These are phyloP conservation scores for Amoebophrya sp. DNA, from an alignment of 169 alveolate genomes.

Conservation along the genomic window DNA sequence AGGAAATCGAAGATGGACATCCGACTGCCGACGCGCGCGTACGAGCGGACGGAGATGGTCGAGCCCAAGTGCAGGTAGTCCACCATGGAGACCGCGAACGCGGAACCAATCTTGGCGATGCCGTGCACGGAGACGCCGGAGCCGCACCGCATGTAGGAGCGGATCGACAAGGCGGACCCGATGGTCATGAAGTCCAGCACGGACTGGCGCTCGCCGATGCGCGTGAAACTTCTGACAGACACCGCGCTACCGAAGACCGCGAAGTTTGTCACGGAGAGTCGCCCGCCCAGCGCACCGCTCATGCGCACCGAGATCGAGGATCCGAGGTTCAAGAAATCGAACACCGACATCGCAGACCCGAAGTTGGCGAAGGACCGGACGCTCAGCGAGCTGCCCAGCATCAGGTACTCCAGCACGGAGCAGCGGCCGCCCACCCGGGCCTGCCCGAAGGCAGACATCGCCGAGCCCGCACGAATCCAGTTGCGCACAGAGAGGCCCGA, in stretches of 20 bases:
- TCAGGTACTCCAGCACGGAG: neutral
- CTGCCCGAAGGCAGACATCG: neutral
- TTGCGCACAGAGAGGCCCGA: neutral
- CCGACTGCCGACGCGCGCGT: neutral
- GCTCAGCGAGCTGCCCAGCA: neutral
- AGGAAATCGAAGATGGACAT: neutral
- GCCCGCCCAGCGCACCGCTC: neutral
- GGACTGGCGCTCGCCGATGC: neutral
- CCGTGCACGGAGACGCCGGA: constrained; percentile 11
- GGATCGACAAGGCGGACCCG: constrained; percentile 7
- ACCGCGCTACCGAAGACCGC: neutral
- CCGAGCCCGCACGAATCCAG: neutral
- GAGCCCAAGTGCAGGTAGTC: neutral
- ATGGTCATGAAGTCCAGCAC: neutral
- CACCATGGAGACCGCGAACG: neutral
- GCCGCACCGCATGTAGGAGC: neutral
- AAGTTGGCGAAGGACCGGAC: constrained; percentile 27
- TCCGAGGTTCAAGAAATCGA: constrained; percentile 26
- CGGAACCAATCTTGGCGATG: neutral
- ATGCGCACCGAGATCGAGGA: neutral
- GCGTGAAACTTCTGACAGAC: neutral
- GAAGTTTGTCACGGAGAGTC: neutral
- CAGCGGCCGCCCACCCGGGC: constrained; percentile 4
- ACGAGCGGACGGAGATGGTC: constrained; percentile 7
- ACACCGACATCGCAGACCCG: neutral